Base-by-base conservation (phyloP, 352 stramenopile species). In the Pilasporangium apinafurcum region DNA sequence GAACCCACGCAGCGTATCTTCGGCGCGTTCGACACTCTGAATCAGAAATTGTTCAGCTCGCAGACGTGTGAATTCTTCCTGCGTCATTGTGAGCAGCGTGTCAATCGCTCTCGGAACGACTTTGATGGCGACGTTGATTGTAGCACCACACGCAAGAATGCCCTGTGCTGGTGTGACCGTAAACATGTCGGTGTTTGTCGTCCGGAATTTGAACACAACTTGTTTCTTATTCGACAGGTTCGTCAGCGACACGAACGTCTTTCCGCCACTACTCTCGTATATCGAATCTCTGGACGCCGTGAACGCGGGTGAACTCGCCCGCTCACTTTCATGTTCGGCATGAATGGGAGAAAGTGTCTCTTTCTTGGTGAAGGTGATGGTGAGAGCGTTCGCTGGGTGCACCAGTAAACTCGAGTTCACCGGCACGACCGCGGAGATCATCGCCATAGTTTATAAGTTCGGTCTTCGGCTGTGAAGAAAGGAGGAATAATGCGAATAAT, bases 141-240 rank as follows among this genome's bases (percentile, higher is more conserved):
- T 64, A 3, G 41, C 44, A 16, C 58, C 68, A 14, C 73, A 65
- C n/a, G 42, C 27, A 28, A 91, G 37, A 8, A 86, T 27, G 21
- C 74, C 75, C 27, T 88, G 68, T 26, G 79, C 68, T 7, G 80
- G 80, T 38, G 68, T 76, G 33, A 92, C 80, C 17, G 65, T 71
- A 51, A 92, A 92, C 35, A 80, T 80, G 25, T 86, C 59, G 37
- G 74, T 67, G 53, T 85, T 78, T 51, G 74, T 85, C 29, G 80
- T 92, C 49, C 77, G 74, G 22, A 92, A 57, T 34, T 86, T 84
- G 51, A 86, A 89, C 9, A 88, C 59, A 13, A 85, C 57, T 47
- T 67, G 60, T 39, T 82, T 75, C n/a, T 44, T 37, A 18, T 44
- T 33, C 38, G 80, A 88, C 33, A 89, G 62, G 51, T 89, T 92